Conservation (phyloP, 2,329 filamentous ascomycete genomes). For the Scedosporium boydii region DNA sequence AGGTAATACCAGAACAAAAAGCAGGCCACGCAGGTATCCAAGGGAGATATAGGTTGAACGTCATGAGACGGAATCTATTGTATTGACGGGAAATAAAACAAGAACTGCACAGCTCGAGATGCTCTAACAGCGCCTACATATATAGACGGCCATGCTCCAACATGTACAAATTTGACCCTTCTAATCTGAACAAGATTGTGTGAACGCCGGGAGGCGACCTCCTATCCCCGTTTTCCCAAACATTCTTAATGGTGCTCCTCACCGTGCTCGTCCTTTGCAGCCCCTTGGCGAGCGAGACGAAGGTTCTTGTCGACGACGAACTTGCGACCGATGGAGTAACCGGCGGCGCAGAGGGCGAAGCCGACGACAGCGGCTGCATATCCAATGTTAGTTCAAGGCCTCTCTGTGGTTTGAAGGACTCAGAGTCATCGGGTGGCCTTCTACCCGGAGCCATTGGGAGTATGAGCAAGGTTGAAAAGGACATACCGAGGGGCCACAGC, state of each 20-base stretch:
- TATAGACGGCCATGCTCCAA: background rate
- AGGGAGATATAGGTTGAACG: background rate
- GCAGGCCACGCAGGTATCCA: background rate
- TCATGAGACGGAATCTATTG: constrained; percentile 1
- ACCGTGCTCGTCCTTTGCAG: constrained; percentile 25
- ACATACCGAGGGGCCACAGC: constrained; percentile 82
- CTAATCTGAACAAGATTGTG: constrained; percentile 1
- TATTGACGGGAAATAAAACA: background rate
- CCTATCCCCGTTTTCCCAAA: background rate
- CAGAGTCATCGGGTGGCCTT: too few relatives aligned
- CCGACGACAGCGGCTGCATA: constrained; percentile 69
- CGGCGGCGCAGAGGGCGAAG: constrained; percentile 72
- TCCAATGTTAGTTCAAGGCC: constrained; percentile 14
- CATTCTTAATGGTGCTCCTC: constrained; percentile 22
- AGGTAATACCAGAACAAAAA: background rate
- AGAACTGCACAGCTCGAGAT: background rate
- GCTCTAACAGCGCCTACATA: background rate
- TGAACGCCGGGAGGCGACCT: background rate
- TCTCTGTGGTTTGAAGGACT: background rate
- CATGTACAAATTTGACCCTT: constrained; percentile 5
- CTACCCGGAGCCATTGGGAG: too few relatives aligned
- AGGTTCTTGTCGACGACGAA: constrained; percentile 85
- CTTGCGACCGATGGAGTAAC: constrained; percentile 76
- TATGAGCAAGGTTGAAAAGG: background rate
- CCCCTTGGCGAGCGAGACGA: constrained; percentile 66